A percentile compares a stretch with the other conserved stretches of the same genome.
These are phyloP conservation scores for Immersiporthe knoxdaviesiana DNA, from an alignment of 2,329 filamentous ascomycete genomes.

Conservation along the genomic window DNA sequence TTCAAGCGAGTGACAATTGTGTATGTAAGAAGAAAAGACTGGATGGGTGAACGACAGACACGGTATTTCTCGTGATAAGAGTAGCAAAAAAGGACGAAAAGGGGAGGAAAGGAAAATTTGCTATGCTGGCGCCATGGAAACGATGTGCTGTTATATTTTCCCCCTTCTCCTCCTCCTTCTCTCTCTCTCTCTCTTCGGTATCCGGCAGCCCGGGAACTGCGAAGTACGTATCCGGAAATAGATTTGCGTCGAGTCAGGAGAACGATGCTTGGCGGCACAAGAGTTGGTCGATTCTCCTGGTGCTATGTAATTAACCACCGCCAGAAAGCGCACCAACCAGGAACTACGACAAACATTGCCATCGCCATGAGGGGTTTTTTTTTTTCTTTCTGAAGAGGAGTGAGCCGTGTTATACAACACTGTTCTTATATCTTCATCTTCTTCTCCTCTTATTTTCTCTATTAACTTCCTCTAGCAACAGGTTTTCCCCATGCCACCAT, in stretches of 20 bases:
- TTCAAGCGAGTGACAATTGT: constrained; percentile 24
- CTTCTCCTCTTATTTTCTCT: background rate
- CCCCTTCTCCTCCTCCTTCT: background rate
- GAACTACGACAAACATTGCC: background rate
- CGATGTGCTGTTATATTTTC: background rate
- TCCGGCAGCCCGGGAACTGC: background rate
- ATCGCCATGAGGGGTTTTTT: too few species aligned
- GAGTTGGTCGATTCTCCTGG: background rate
- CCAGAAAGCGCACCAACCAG: background rate
- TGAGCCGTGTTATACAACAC: background rate
- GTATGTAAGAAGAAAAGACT: background rate
- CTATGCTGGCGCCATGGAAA: background rate
- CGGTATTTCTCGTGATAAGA: background rate
- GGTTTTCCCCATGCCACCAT: background rate
- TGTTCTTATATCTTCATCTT: background rate
- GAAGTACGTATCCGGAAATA: constrained; percentile 5
- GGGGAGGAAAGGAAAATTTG: background rate
- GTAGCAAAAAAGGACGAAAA: background rate
- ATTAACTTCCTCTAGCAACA: background rate
- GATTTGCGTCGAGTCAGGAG: background rate
- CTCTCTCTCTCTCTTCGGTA: background rate
- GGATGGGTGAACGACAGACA: background rate
- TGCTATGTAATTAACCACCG: background rate
- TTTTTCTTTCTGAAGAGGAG: background rate
- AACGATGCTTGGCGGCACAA: background rate